A percentile compares a stretch with the other conserved stretches of the same genome.
These are phyloP conservation scores for Apostasia ramifera DNA, from an alignment of 106 monocot genomes.

Conservation along the genomic window DNA sequence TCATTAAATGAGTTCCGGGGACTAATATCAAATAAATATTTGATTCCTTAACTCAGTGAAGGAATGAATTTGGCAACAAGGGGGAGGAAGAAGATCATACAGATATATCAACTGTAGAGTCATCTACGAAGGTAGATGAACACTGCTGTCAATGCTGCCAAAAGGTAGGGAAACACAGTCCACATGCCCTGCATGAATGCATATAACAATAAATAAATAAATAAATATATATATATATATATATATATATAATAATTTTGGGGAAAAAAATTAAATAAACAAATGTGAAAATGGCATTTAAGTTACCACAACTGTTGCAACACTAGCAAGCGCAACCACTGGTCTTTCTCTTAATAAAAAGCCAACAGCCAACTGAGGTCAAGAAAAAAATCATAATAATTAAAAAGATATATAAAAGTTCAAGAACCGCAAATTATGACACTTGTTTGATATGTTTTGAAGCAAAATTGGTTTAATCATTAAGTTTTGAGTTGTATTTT, in stretches of 20 bases:
- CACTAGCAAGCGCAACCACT: constrained; percentile 65
- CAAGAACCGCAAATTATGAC: too few species aligned
- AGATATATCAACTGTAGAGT: too few species aligned
- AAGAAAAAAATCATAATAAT: background rate
- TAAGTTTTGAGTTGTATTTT: background rate
- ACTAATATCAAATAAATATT: too few species aligned
- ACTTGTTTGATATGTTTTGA: background rate
- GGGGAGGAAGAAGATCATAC: too few species aligned
- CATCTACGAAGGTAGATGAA: constrained; percentile 39
- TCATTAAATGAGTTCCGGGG: too few species aligned
- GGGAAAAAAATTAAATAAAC: background rate
- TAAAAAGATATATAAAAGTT: background rate
- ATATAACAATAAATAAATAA: background rate
- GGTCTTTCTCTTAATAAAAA: constrained; percentile 75
- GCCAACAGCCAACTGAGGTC: constrained; percentile 57
- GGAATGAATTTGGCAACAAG: too few species aligned
- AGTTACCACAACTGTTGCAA: constrained; percentile 81
- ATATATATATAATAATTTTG: background rate
- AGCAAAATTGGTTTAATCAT: background rate
- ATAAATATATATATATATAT: background rate
- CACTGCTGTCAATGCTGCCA: constrained; percentile 64
- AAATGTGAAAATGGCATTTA: background rate
- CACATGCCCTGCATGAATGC: constrained; percentile 59
- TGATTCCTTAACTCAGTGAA: too few species aligned
- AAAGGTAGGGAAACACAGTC: constrained; percentile 64